Evolutionary conservation across 2,329 filamentous ascomycete species (phyloP).

Genomic region (Botryotinia calthae): DNA sequence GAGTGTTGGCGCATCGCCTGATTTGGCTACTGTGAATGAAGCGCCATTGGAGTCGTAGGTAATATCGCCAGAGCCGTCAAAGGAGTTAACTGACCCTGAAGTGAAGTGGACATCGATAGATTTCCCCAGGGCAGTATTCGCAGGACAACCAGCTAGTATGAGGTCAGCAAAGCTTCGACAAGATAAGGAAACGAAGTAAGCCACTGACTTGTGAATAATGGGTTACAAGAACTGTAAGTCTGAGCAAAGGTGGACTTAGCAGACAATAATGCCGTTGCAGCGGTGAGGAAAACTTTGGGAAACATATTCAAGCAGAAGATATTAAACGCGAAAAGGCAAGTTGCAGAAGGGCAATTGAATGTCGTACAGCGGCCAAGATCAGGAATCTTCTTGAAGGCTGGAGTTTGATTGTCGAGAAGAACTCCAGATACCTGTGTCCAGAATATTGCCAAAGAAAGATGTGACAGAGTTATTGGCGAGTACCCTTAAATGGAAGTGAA

Average conservation of each 20-base stretch:
- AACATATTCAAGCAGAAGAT: conserved; percentile 28
- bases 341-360: conserved; percentile 13
- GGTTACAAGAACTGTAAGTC: conserved; percentile 57
- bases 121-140: conserved; percentile 78
- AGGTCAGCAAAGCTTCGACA: conserved; percentile 26
- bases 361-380: conserved; percentile 11
- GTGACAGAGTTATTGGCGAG: conserved; percentile 1
- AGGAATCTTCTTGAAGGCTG: not conserved
- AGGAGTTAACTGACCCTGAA: conserved; percentile 73
- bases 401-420: not conserved
- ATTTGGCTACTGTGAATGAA: conserved; percentile 72
- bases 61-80: conserved; percentile 66
- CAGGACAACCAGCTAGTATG: conserved; percentile 58
- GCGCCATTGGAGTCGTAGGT: conserved; percentile 76
- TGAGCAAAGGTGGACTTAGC: conserved; percentile 43
- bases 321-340: conserved; percentile 7
- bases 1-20: conserved; percentile 83
- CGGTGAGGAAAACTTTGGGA: conserved; percentile 28
- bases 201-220: conserved; percentile 43
- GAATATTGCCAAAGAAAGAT: not conserved
- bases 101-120: conserved; percentile 83
- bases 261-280: conserved; percentile 28
- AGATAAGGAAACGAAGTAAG: not conserved
- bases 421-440: conserved; percentile 1
- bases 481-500: conserved; percentile 2